Evolutionary conservation across 164 flowering plant genomes (phyloP).

Genomic region (Nymphaea thermarum): DNA sequence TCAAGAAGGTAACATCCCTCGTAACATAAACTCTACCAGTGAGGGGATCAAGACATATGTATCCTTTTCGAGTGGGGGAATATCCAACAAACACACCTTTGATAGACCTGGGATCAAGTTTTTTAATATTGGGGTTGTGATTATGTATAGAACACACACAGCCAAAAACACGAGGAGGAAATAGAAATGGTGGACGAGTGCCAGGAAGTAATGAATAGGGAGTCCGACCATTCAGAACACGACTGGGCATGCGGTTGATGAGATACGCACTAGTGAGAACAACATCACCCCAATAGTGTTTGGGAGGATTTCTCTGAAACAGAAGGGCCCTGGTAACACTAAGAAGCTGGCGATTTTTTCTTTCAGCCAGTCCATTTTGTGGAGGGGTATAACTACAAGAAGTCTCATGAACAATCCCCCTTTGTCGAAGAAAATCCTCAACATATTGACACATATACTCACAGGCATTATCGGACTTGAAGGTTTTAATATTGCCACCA

Average conservation of each 20-base stretch:
- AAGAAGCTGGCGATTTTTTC: background rate
- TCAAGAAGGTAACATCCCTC: background rate
- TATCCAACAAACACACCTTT: background rate
- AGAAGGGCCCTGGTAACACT: background rate
- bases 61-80: background rate
- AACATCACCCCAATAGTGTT: background rate
- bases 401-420: no score
- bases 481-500: no score
- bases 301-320: background rate
- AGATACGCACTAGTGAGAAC: background rate
- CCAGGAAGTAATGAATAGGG: background rate
- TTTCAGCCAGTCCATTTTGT: background rate
- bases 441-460: no score
- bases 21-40: background rate
- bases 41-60: background rate
- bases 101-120: background rate
- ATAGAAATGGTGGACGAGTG: background rate
- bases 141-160: background rate
- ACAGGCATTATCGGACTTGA: no score
- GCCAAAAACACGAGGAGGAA: background rate
- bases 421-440: no score
- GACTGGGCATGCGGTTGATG: background rate
- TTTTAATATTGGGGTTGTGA: background rate
- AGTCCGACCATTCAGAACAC: background rate
- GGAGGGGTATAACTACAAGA: no score